These are phyloP conservation scores for Suillus discolor DNA, from an alignment of 768 basidiomycete genomes.

Conservation along the genomic window DNA sequence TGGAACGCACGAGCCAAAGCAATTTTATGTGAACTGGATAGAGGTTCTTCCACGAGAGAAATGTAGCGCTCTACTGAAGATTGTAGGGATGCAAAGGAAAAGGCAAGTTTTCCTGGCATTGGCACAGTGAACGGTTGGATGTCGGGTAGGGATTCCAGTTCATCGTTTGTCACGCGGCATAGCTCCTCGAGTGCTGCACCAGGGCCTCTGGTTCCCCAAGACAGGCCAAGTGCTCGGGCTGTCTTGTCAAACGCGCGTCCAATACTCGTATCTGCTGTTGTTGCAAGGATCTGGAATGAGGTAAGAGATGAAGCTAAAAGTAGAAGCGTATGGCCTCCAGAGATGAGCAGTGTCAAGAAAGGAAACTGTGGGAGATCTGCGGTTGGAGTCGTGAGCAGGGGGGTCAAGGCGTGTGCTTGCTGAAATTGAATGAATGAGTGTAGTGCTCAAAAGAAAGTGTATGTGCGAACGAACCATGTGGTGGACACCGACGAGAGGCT, in stretches of 20 bases:
- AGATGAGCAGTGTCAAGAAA: conserved; percentile 85
- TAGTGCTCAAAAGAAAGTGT: no score
- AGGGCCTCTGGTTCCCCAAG: conserved; percentile 63
- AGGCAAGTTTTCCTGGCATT: conserved; percentile 56
- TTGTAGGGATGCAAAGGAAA: conserved; percentile 83
- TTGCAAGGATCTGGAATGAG: conserved; percentile 70
- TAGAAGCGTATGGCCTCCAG: conserved; percentile 93
- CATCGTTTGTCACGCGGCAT: conserved; percentile 39
- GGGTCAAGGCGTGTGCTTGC: conserved; percentile 93
- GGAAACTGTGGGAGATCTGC: conserved; percentile 63
- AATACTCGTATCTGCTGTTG: conserved; percentile 59
- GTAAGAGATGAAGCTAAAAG: conserved; percentile 65
- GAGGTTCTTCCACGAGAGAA: conserved; percentile 34
- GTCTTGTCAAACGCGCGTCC: no score
- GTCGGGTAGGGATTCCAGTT: conserved; percentile 24
- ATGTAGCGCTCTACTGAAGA: conserved; percentile 68
- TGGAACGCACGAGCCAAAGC: conserved; percentile 76
- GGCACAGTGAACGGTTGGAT: conserved; percentile 49
- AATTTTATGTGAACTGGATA: conserved; percentile 29
- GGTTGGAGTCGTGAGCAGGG: conserved; percentile 61
- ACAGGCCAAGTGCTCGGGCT: conserved; percentile 48
- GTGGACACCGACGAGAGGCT: conserved; percentile 88
- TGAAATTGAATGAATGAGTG: conserved; percentile 27
- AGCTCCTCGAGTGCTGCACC: conserved; percentile 85
- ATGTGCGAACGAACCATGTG: conserved; percentile 75